Base-by-base conservation (phyloP, 768 basidiomycete genomes). In the Sporobolomyces roseus region DNA sequence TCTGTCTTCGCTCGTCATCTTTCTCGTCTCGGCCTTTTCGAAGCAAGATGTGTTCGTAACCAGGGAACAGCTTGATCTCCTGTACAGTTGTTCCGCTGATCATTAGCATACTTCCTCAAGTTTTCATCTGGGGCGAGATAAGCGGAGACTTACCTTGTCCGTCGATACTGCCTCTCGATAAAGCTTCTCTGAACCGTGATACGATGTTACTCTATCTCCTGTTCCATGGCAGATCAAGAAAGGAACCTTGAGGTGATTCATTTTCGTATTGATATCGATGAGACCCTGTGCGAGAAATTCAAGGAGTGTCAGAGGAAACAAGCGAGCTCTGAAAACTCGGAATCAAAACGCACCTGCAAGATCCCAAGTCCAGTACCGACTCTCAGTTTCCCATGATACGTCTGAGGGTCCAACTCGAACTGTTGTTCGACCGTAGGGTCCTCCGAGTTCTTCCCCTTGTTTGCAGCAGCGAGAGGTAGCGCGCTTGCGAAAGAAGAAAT, bases 361-460 rank as follows among this genome's bases (percentile, higher is more conserved):
- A 68, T 63, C 1, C 69, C 69, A 0, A 75, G 53, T 0, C 74
- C 74, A 5, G 72, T 73, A 23, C 64, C 66, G 49, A 75, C 68
- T 9, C 74, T 43, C 13, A 75, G 54, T 53, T 67, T 69, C 27
- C 74, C 74, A 21, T 65, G 49, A 50, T 74, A 74, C 21, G 67
- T 68, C 32, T 71, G 69, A 32, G 73, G 73, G 41, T 74, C 72
- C 6, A 33, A 14, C 33, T 56, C 19, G 48, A 72, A 75, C 64
- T 69, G 36, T 43, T 69, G 43, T 61, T 75, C 72, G 6, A 69
- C 56, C 2, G 23, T 21, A 9, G 64, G 55, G 38, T 71, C 66
- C 41, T 71, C 71, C 7, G 60, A 52, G n/a, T 71, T 73, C 67
- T 70, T 71, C n/a, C 74, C 74, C 60, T 68, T 75, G 54, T 73